Conservation (phyloP, 306 rosid species). For the Senna siamea region DNA sequence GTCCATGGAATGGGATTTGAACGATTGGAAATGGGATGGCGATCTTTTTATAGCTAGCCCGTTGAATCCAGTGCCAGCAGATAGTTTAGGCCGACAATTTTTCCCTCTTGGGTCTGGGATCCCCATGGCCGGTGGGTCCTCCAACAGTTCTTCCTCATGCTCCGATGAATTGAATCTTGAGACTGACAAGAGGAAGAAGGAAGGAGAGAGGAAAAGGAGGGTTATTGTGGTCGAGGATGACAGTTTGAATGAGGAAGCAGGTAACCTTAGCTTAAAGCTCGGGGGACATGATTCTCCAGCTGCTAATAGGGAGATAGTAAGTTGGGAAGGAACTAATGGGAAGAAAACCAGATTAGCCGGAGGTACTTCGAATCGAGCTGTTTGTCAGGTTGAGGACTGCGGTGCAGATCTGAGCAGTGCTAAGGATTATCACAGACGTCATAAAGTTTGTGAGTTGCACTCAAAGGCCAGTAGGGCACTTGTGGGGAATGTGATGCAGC, state of each 20-base stretch:
- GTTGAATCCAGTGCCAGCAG: constrained; percentile 55
- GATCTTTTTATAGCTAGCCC: constrained; percentile 75
- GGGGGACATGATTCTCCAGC: constrained; percentile 59
- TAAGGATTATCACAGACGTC: constrained; percentile 85
- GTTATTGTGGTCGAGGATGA: constrained; percentile 60
- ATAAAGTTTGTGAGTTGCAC: constrained; percentile 91
- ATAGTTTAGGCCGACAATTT: constrained; percentile 55
- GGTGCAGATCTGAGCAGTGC: constrained; percentile 80
- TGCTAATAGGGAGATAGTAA: constrained; percentile 58
- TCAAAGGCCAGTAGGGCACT: constrained; percentile 84
- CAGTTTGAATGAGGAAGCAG: constrained; percentile 54
- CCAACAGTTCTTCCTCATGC: constrained; percentile 78
- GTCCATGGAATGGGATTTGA: constrained; percentile 79
- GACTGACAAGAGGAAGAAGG: constrained; percentile 60
- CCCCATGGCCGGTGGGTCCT: constrained; percentile 56
- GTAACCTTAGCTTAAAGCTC: constrained; percentile 62
- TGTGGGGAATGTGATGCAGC: constrained; percentile 79
- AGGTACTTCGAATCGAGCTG: constrained; percentile 58
- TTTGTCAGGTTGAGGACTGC: constrained; percentile 95
- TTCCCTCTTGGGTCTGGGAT: constrained; percentile 61
- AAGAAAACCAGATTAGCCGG: constrained; percentile 78
- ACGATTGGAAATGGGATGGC: constrained; percentile 86
- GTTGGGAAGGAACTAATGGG: constrained; percentile 59
- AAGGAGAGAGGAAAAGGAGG: constrained; percentile 77
- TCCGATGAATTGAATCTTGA: constrained; percentile 69